Percentiles rank a stretch among this genome's conserved stretches.
Conservation (phyloP, 495 filamentous ascomycete species). For the Penicillium taxi region DNA sequence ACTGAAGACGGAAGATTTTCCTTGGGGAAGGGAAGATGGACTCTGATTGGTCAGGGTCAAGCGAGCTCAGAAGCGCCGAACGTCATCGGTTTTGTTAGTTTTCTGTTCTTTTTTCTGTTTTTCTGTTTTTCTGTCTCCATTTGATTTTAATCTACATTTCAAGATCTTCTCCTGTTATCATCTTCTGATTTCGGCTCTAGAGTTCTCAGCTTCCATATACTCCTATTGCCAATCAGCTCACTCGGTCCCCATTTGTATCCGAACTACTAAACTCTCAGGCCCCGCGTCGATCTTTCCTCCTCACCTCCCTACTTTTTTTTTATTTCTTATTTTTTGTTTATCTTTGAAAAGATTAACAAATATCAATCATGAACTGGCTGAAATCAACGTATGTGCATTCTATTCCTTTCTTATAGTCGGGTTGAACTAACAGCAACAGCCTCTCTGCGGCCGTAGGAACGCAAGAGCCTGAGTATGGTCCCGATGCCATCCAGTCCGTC, state of each 20-base stretch:
- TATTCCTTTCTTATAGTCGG: slow-evolving; percentile 5
- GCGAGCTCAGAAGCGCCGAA: slow-evolving; percentile 16
- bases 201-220: too few species aligned
- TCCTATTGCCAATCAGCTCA: background rate
- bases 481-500: slow-evolving; percentile 78
- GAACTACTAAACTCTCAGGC: slow-evolving; percentile 23
- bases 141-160: too few species aligned
- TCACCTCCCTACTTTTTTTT: slow-evolving; percentile 16
- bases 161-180: too few species aligned
- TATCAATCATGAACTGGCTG: slow-evolving; percentile 57
- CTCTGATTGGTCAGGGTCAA: slow-evolving; percentile 19
- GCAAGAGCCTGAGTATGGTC: slow-evolving; percentile 92
- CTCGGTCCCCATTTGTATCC: slow-evolving; percentile 17
- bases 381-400: slow-evolving; percentile 54
- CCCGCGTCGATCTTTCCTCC: slow-evolving; percentile 28
- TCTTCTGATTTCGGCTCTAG: too few species aligned
- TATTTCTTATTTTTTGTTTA: slow-evolving; percentile 8
- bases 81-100: slow-evolving; percentile 14
- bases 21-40: slow-evolving; percentile 1
- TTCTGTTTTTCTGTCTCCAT: background rate
- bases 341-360: slow-evolving; percentile 2
- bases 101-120: background rate
- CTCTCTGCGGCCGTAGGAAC: slow-evolving; percentile 89
- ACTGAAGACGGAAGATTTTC: slow-evolving; percentile 23
- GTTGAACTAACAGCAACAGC: slow-evolving; percentile 40